Base-by-base conservation (phyloP, 148 eudicot genomes). In the Arctostaphylos glauca region DNA sequence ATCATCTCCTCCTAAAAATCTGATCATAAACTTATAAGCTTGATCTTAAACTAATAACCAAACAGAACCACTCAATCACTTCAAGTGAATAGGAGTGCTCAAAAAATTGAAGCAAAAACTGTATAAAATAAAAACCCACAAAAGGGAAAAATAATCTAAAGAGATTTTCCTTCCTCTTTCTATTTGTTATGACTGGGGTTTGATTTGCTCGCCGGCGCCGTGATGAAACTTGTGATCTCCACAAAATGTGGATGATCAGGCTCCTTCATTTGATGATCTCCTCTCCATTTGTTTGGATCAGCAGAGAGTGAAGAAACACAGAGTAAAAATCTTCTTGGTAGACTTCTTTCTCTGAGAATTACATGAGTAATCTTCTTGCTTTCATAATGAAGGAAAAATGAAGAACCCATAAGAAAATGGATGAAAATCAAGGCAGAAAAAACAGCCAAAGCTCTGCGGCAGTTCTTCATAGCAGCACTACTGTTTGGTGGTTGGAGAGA, bases 401-500 rank as follows among this genome's bases (percentile, higher is more conserved):
- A 52, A 68, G 86, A 84, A 53, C 70, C 76, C 48, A 77, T 0
- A 46, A 80, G 23, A 52, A 54, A 56, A 76, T 77, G 73, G 46
- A 84, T 77, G 81, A 87, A 76, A 9, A 88, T 82, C 55, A 87
- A 82, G 74, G 84, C 66, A 67, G 82, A 15, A 56, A 88, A 8
- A 49, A 84, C 12, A 60, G 56, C 54, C 71, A 78, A 25, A 60
- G 85, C 66, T 84, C 59, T 86, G 46, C 75, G 77, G 74, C 81
- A 23, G 75, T 75, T 49, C 74, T 77, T 83, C 92, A 90, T 84
- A 6, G 48, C 74, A 60, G 80, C 80, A 10, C 9, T 83, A 59
- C 75, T 78, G 85, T 77, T 76, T 84, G 82, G n/a, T n/a, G n/a
- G 43, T 83, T 81, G 73, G 81, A 68, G 80, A 67, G 71, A 73